A percentile compares a stretch with the other conserved stretches of the same genome.
Conservation (phyloP, 2,329 filamentous ascomycete species). For the Zymoseptoria brevis region DNA sequence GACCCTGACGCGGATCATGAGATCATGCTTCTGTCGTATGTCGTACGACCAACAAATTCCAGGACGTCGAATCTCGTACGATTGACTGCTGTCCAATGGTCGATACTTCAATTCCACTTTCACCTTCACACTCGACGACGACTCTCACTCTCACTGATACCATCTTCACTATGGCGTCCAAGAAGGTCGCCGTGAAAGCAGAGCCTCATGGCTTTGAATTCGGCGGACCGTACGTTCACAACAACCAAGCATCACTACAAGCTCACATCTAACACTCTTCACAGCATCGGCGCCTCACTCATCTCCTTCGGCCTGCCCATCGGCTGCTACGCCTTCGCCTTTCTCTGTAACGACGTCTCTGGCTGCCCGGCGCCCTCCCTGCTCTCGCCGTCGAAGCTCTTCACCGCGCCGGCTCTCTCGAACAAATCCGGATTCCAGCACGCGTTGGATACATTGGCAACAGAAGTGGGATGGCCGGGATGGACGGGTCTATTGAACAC, state of each 20-base stretch:
- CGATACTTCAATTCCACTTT: not conserved
- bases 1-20: not conserved
- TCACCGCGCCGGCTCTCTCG: slow-evolving; percentile 21
- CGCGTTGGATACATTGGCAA: slow-evolving; percentile 63
- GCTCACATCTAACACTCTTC: not conserved
- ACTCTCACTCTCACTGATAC: not conserved
- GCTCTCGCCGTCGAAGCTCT: slow-evolving; percentile 61
- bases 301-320: slow-evolving; percentile 76
- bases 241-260: not conserved
- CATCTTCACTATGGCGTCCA: slow-evolving; percentile 4
- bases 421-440: slow-evolving; percentile 26
- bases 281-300: slow-evolving; percentile 63
- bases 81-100: not conserved
- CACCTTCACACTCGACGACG: not conserved
- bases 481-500: slow-evolving; percentile 62
- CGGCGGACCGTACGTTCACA: slow-evolving; percentile 39
- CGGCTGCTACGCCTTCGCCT: slow-evolving; percentile 69
- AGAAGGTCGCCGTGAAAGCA: slow-evolving; percentile 1
- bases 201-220: slow-evolving; percentile 38
- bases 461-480: slow-evolving; percentile 78
- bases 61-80: not conserved
- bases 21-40: not conserved
- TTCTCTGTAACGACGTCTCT: slow-evolving; percentile 85
- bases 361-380: slow-evolving; percentile 83
- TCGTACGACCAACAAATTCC: not conserved